Percentiles rank a stretch among this genome's conserved stretches.
Conservation (phyloP, 2,329 filamentous ascomycete genomes). For the Botrytis paeoniae region DNA sequence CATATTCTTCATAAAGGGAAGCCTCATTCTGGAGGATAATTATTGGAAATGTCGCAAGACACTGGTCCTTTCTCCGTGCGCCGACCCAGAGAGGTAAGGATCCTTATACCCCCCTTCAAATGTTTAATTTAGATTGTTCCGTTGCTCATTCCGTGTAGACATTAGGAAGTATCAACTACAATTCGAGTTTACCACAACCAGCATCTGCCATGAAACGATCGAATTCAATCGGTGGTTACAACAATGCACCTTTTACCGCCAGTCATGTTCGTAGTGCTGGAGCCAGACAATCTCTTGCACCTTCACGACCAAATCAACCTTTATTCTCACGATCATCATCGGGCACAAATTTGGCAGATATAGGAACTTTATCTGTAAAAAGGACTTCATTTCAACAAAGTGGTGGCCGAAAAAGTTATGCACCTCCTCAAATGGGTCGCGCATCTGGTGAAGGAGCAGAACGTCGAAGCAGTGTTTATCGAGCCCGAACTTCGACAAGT, state of each 20-base stretch:
- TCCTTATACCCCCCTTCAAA: neutral
- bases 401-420: conserved; percentile 58
- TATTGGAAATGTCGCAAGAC: conserved; percentile 72
- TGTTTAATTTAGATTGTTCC: conserved; percentile 1
- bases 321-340: conserved; percentile 83
- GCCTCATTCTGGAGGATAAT: conserved; percentile 14
- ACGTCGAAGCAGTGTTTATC: conserved; percentile 80
- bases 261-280: conserved; percentile 78
- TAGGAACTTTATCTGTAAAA: conserved; percentile 79
- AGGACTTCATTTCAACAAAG: conserved; percentile 75
- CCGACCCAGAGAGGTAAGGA: conserved; percentile 79
- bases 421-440: conserved; percentile 41
- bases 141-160: conserved; percentile 55
- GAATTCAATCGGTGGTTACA: conserved; percentile 69
- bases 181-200: conserved; percentile 84
- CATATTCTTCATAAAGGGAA: neutral
- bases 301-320: conserved; percentile 79
- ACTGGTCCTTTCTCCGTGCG: conserved; percentile 87
- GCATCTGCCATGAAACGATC: conserved; percentile 92
- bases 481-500: conserved; percentile 63
- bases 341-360: conserved; percentile 73
- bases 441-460: conserved; percentile 47
- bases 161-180: conserved; percentile 77
- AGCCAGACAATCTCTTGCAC: conserved; percentile 80
- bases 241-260: conserved; percentile 60